Percentiles rank a stretch among this genome's conserved stretches.
These are phyloP conservation scores for Pleurotus eryngii DNA, from an alignment of 768 basidiomycete genomes.

Conservation along the genomic window DNA sequence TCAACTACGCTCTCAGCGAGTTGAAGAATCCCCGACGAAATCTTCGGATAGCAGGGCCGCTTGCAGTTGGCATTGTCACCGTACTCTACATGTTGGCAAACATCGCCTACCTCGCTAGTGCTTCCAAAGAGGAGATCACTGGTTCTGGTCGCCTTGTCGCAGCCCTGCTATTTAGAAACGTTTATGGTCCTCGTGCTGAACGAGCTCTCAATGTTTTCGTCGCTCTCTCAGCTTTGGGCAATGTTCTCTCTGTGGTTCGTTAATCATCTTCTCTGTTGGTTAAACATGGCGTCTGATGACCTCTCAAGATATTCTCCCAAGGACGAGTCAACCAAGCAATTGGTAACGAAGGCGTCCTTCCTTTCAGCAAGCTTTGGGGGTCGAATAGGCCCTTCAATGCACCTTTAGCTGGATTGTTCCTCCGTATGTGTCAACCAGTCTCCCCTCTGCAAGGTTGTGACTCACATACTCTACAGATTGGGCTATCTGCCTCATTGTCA, in stretches of 20 bases:
- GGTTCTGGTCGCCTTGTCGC: slow-evolving; percentile 59
- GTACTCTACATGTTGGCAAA: slow-evolving; percentile 60
- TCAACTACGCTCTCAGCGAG: slow-evolving; percentile 66
- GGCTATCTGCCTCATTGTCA: slow-evolving; percentile 31
- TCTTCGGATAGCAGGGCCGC: slow-evolving; percentile 60
- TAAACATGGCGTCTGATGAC: slow-evolving; percentile 9
- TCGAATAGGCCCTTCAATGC: slow-evolving; percentile 60
- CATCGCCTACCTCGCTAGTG: slow-evolving; percentile 66
- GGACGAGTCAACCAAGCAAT: slow-evolving; percentile 58
- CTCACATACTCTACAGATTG: slow-evolving; percentile 23
- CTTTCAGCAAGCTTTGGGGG: slow-evolving; percentile 57
- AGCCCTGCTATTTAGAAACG: slow-evolving; percentile 62
- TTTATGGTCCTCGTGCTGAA: slow-evolving; percentile 55
- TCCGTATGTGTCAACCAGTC: slow-evolving; percentile 34
- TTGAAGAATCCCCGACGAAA: slow-evolving; percentile 60
- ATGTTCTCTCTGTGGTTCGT: slow-evolving; percentile 47
- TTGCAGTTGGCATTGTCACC: slow-evolving; percentile 52
- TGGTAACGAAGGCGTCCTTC: slow-evolving; percentile 60
- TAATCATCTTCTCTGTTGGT: slow-evolving; percentile 10
- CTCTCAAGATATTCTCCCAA: slow-evolving; percentile 22
- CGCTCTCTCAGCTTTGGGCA: slow-evolving; percentile 57
- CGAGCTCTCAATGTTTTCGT: slow-evolving; percentile 35
- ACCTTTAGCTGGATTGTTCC: slow-evolving; percentile 53
- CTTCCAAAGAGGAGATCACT: slow-evolving; percentile 61
- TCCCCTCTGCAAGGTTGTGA: background rate